Percentiles rank a stretch among this genome's conserved stretches.
phyloP scores from a whole-genome alignment of 768 basidiomycete species.

The Lactarius akahatsu region DNA sequence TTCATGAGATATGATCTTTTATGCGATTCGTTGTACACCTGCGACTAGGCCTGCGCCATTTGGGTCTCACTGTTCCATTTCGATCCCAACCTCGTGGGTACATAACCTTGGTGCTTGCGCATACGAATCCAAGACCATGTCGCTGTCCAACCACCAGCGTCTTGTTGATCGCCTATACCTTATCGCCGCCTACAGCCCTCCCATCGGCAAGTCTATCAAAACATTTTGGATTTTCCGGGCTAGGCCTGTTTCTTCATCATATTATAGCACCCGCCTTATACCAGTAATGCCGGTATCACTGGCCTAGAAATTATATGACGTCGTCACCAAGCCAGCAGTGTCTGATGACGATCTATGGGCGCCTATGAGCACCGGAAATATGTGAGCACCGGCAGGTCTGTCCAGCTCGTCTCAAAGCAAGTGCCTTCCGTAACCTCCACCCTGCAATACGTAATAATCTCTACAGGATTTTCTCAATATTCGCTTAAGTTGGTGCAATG shows the following conservation, averaged over 20 bases:
- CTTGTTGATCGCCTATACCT: not conserved
- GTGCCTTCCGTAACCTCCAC: not conserved
- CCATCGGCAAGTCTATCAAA: not conserved
- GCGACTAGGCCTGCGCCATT: not conserved
- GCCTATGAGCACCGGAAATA: not conserved
- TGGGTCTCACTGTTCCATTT: not conserved
- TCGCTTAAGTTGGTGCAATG: no score
- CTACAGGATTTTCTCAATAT: no score
- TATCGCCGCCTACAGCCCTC: not conserved
- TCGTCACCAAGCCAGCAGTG: not conserved
- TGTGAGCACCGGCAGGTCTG: not conserved
- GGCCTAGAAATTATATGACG: not conserved
- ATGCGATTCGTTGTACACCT: not conserved
- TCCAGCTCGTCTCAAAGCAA: not conserved
- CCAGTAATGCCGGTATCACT: not conserved
- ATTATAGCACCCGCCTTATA: not conserved
- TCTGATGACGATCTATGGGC: not conserved
- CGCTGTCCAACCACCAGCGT: not conserved
- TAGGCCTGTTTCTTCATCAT: not conserved
- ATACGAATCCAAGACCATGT: not conserved
- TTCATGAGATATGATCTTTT: not conserved
- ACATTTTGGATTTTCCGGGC: not conserved
- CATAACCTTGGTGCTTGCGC: not conserved
- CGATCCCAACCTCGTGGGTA: not conserved
- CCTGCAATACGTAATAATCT: not conserved